phyloP scores from a whole-genome alignment of 2,329 filamentous ascomycete species.

The Alternaria arborescens region DNA sequence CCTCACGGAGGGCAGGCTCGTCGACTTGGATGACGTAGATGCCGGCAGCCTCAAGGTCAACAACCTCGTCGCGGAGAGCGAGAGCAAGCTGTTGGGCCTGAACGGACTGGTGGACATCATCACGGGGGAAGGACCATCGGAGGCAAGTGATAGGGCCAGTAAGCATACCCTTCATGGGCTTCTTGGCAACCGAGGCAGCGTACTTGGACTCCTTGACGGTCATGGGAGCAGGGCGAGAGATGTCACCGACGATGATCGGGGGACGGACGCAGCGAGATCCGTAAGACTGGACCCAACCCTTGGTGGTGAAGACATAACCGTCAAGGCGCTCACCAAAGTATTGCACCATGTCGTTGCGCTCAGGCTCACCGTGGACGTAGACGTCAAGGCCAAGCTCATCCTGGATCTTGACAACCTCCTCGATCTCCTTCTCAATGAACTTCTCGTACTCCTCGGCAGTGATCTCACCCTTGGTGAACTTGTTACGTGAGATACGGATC shows the following conservation, averaged over 20 bases:
- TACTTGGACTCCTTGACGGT: conserved; percentile 99
- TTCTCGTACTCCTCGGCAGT: conserved; percentile 91
- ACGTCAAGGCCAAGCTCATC: conserved; percentile 98
- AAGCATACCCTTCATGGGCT: conserved; percentile 99
- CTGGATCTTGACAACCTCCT: conserved; percentile 94
- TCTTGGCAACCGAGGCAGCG: conserved; percentile 92
- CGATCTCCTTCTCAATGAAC: conserved; percentile 99
- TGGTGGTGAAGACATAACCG: conserved; percentile 98
- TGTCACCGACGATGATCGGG: conserved; percentile 97
- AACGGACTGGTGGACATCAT: conserved; percentile 98
- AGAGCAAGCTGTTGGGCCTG: conserved; percentile 99
- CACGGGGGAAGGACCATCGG: conserved; percentile 99
- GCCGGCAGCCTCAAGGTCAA: conserved; percentile 96
- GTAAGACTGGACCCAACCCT: conserved; percentile 98
- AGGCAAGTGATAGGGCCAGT: conserved; percentile 99
- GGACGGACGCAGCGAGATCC: conserved; percentile 98
- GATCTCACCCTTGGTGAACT: conserved; percentile 99
- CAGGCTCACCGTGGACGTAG: conserved; percentile 97
- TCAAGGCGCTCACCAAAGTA: conserved; percentile 98
- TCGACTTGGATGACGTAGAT: conserved; percentile 99
- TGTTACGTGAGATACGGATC: conserved; percentile 95
- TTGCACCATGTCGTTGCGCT: conserved; percentile 99
- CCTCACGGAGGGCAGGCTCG: conserved; percentile 98
- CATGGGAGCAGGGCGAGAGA: conserved; percentile 96
- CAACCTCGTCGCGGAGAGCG: conserved; percentile 96